phyloP scores from a whole-genome alignment of 257 asterid genomes.

The Sherardia arvensis region DNA sequence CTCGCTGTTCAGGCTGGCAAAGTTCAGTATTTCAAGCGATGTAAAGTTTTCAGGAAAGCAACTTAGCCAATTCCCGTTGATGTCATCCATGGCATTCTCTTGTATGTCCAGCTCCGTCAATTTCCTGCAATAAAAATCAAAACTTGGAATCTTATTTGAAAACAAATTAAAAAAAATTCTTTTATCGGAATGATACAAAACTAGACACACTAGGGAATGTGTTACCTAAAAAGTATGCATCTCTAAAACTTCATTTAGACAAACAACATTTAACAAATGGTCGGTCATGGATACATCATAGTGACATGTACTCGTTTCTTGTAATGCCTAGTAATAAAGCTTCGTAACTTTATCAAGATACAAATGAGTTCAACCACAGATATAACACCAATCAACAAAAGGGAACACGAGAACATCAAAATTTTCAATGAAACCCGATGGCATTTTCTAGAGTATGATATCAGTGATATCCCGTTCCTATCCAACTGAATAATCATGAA shows the following conservation, averaged over 20 bases:
- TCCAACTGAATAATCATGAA: constrained; percentile 29
- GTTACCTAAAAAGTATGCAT: background rate
- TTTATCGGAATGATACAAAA: background rate
- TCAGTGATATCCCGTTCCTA: constrained; percentile 21
- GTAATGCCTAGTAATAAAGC: background rate
- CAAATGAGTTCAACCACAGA: constrained; percentile 1
- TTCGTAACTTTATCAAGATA: background rate
- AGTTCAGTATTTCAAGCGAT: constrained; percentile 65
- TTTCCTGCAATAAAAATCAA: constrained; percentile 33
- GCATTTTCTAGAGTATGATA: constrained; percentile 23
- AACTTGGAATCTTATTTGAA: background rate
- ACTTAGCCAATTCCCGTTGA: constrained; percentile 60
- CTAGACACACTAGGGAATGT: background rate
- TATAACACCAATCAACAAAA: background rate
- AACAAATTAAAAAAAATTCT: background rate
- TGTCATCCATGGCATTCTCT: constrained; percentile 54
- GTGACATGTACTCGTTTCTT: background rate
- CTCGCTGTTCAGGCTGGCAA: constrained; percentile 54
- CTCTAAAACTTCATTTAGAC: background rate
- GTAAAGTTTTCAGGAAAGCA: constrained; percentile 66
- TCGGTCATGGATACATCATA: background rate
- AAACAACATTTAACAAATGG: background rate
- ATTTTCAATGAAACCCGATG: constrained; percentile 31
- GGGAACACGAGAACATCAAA: constrained; percentile 3
- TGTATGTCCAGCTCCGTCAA: constrained; percentile 85